phyloP scores from a whole-genome alignment of 2,329 filamentous ascomycete species.

The Leptographium galeiforme region DNA sequence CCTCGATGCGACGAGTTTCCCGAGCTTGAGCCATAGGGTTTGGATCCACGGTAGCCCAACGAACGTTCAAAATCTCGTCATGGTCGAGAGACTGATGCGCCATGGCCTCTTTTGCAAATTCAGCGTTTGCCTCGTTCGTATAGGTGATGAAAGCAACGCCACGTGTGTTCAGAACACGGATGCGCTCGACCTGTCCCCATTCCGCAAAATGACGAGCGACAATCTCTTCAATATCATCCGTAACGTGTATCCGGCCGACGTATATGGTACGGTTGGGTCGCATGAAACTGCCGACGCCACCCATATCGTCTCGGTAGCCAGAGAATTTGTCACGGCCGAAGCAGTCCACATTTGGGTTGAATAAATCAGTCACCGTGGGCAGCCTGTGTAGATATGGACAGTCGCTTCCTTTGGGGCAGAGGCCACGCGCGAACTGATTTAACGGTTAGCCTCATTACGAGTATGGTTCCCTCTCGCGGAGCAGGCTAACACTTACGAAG shows the following conservation, averaged over 20 bases:
- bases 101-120: constrained; percentile 94
- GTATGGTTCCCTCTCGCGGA: neutral
- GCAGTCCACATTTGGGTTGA: constrained; percentile 88
- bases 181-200: constrained; percentile 86
- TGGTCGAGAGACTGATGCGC: constrained; percentile 86
- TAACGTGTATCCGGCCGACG: constrained; percentile 85
- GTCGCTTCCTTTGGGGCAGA: constrained; percentile 74
- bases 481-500: constrained; percentile 41
- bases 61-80: constrained; percentile 82
- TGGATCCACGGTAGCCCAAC: constrained; percentile 93
- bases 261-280: constrained; percentile 90
- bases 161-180: constrained; percentile 72
- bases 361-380: constrained; percentile 75
- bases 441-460: neutral
- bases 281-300: constrained; percentile 87
- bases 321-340: constrained; percentile 88
- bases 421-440: constrained; percentile 48
- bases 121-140: constrained; percentile 73
- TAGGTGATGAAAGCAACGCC: constrained; percentile 96
- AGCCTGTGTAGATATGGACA: constrained; percentile 90
- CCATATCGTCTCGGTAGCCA: constrained; percentile 96
- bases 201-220: constrained; percentile 91
- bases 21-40: constrained; percentile 91
- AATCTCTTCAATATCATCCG: constrained; percentile 92
- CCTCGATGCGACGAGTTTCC: constrained; percentile 78